Evolutionary conservation across 1,284 basidiomycete genomes (phyloP).

Genomic region (Puccinia hordei): DNA sequence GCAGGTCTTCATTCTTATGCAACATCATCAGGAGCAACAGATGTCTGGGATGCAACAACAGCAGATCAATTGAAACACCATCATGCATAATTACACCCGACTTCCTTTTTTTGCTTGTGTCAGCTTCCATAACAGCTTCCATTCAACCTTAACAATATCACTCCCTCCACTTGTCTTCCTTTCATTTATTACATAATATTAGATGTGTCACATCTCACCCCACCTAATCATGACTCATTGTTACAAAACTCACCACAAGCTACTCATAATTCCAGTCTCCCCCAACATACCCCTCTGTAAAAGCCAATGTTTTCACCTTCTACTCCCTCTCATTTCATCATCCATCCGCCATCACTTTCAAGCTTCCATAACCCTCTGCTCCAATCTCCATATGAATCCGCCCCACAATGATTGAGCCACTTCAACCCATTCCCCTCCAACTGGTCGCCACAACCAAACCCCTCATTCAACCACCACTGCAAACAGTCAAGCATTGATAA

Average conservation of each 20-base stretch:
- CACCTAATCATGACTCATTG: not conserved
- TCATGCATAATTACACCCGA: not conserved
- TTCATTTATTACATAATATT: too few species aligned
- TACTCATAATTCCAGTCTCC: not conserved
- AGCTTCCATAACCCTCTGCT: too few species aligned
- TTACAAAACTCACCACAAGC: not conserved
- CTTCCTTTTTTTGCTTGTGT: not conserved
- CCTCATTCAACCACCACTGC: too few species aligned
- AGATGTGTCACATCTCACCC: not conserved
- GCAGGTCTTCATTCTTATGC: too few species aligned
- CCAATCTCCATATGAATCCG: too few species aligned
- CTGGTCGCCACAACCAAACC: not conserved
- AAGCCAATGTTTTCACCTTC: too few species aligned
- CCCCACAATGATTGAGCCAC: slow-evolving; percentile 13
- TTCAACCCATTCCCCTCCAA: too few species aligned
- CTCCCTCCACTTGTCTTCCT: too few species aligned
- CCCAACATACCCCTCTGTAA: too few species aligned
- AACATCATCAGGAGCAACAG: not conserved
- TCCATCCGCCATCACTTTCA: too few species aligned
- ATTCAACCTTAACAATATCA: too few species aligned
- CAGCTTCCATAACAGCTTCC: not conserved
- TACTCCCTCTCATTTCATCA: too few species aligned
- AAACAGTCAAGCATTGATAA: not conserved
- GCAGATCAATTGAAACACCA: not conserved
- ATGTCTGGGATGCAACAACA: slow-evolving; percentile 6